Evolutionary conservation across 2,329 filamentous ascomycete species (phyloP).

Genomic region (Aspergillus ruber): DNA sequence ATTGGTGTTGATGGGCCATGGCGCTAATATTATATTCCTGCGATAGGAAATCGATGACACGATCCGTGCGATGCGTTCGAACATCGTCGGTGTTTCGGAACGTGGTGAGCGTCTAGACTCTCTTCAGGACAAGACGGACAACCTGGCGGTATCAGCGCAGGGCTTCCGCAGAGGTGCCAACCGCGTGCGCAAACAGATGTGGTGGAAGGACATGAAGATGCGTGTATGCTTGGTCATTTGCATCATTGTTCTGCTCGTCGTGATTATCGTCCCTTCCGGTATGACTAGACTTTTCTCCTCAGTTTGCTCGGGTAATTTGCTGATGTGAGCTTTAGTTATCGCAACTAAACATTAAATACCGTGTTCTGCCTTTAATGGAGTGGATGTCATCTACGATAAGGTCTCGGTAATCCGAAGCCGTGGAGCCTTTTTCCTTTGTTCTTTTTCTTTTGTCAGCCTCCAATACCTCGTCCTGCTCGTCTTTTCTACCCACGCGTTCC

Average conservation of each 20-base stretch:
- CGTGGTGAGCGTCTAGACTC: conserved; percentile 84
- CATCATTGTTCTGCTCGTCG: conserved; percentile 81
- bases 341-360: conserved; percentile 37
- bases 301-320: not conserved
- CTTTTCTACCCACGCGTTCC: conserved; percentile 11
- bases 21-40: conserved; percentile 3
- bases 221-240: conserved; percentile 89
- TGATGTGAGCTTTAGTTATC: conserved; percentile 30
- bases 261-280: conserved; percentile 94
- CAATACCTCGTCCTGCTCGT: conserved; percentile 31
- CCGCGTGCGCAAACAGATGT: conserved; percentile 94
- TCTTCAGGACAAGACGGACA: conserved; percentile 87
- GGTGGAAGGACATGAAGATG: conserved; percentile 99
- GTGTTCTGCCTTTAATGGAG: conserved; percentile 6
- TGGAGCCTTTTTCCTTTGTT: not conserved
- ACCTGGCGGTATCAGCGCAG: conserved; percentile 85
- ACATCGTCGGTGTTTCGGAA: conserved; percentile 93
- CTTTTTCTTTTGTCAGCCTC: conserved; percentile 22
- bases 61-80: conserved; percentile 90
- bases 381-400: not conserved
- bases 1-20: not conserved
- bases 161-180: conserved; percentile 96
- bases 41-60: conserved; percentile 93
- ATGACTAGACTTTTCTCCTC: conserved; percentile 32
- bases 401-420: not conserved